Conservation (phyloP, 495 filamentous ascomycete genomes). For the Pseudoneurospora amorphoporcata region DNA sequence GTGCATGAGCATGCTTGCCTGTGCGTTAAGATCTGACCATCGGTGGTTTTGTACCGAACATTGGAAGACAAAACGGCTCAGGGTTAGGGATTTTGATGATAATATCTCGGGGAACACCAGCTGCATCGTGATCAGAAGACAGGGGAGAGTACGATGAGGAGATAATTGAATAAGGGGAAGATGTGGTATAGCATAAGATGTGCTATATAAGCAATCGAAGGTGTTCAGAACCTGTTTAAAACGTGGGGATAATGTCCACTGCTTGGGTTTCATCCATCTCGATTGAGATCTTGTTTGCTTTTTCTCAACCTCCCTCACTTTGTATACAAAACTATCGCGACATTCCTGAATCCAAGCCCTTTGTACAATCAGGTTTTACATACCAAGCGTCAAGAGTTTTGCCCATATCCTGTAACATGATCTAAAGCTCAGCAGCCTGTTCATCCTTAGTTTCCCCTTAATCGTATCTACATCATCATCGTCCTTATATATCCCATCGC, state of each 20-base stretch:
- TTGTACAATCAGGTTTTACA: background rate
- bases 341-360: background rate
- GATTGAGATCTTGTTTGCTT: background rate
- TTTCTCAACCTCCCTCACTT: background rate
- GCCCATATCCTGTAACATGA: background rate
- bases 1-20: background rate
- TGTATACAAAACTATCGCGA: background rate
- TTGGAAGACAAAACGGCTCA: background rate
- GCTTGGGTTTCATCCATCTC: background rate
- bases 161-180: background rate
- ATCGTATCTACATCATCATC: background rate
- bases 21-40: background rate
- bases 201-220: background rate
- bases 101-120: background rate
- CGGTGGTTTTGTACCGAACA: background rate
- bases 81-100: background rate
- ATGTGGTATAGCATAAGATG: background rate
- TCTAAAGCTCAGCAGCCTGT: background rate
- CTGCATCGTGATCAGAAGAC: background rate
- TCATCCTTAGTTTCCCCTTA: background rate
- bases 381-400: background rate
- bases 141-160: background rate
- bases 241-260: background rate
- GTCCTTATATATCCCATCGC: background rate
- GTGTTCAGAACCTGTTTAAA: background rate